Evolutionary conservation across 1,284 basidiomycete genomes (phyloP).

Genomic region (Porodaedalea pini): DNA sequence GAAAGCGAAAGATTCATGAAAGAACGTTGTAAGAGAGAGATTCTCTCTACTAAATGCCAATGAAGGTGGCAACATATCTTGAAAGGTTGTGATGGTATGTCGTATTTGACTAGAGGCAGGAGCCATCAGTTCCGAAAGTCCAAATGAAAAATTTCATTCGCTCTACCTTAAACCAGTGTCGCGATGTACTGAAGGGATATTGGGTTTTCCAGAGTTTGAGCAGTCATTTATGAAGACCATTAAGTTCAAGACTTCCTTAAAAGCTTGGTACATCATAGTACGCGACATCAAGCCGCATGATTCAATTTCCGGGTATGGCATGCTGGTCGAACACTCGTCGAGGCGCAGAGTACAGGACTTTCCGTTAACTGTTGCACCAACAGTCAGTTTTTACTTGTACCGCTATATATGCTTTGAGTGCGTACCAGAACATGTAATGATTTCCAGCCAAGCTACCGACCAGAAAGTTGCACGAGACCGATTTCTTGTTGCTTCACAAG

Average conservation of each 20-base stretch:
- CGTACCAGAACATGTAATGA: slow-evolving; percentile 13
- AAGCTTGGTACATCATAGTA: slow-evolving; percentile 8
- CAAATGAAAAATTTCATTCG: not conserved
- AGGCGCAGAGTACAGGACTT: slow-evolving; percentile 2
- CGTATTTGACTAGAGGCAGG: slow-evolving; percentile 9
- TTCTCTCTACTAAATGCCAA: slow-evolving; percentile 7
- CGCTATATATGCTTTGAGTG: not conserved
- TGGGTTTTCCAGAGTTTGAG: slow-evolving; percentile 10
- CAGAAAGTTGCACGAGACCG: slow-evolving; percentile 12
- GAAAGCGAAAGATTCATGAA: slow-evolving; percentile 6
- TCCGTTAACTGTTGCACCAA: not conserved
- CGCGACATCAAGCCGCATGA: slow-evolving; percentile 6
- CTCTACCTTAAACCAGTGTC: slow-evolving; percentile 10
- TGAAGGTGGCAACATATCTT: slow-evolving; percentile 1
- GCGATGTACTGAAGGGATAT: slow-evolving; percentile 4
- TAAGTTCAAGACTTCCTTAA: slow-evolving; percentile 3
- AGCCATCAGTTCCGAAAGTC: not conserved
- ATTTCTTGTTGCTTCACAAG: not conserved
- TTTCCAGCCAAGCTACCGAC: slow-evolving; percentile 14
- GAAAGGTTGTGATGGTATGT: not conserved
- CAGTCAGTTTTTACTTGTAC: not conserved
- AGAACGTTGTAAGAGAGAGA: not conserved
- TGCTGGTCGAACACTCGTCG: slow-evolving; percentile 12
- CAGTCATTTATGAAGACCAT: slow-evolving; percentile 3
- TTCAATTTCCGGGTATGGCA: slow-evolving; percentile 8